A percentile compares a stretch with the other conserved stretches of the same genome.
These are phyloP conservation scores for Huntiella moniliformis DNA, from an alignment of 2,329 filamentous ascomycete species.

Conservation along the genomic window DNA sequence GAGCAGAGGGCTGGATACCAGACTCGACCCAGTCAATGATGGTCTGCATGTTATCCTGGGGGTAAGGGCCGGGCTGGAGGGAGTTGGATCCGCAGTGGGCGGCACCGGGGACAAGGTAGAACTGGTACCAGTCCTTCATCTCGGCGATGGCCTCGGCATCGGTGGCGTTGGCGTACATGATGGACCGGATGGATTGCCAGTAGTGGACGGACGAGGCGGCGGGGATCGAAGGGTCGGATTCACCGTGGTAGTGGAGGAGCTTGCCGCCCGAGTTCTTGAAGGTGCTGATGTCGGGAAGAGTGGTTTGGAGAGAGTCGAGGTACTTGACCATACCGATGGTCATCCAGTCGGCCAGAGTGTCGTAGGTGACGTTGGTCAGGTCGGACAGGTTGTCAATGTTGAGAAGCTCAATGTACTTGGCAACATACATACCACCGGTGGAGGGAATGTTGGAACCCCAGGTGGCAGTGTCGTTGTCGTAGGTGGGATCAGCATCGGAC, in stretches of 20 bases:
- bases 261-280: constrained; percentile 22
- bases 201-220: constrained; percentile 18
- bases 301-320: constrained; percentile 12
- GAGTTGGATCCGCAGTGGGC: constrained; percentile 24
- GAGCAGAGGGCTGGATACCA: constrained; percentile 9
- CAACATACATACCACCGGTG: constrained; percentile 1
- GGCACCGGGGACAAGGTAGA: constrained; percentile 33
- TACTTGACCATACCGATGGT: constrained; percentile 6
- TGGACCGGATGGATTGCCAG: constrained; percentile 17
- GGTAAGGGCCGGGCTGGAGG: constrained; percentile 15
- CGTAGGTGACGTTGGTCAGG: constrained; percentile 2
- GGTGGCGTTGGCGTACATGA: constrained; percentile 6
- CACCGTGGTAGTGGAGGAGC: constrained; percentile 24
- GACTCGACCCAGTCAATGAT: constrained; percentile 23
- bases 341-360: constrained; percentile 3
- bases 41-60: constrained; percentile 21
- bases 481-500: constrained; percentile 1
- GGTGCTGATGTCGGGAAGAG: constrained; percentile 14
- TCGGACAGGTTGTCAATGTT: background rate
- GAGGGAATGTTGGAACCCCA: background rate
- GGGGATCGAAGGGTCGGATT: constrained; percentile 21
- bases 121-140: constrained; percentile 23
- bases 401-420: background rate
- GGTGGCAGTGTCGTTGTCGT: background rate
- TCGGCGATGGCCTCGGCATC: constrained; percentile 20